A percentile compares a stretch with the other conserved stretches of the same genome.
These are phyloP conservation scores for Tricholoma sp. DNA, from an alignment of 768 basidiomycete species.

Conservation along the genomic window DNA sequence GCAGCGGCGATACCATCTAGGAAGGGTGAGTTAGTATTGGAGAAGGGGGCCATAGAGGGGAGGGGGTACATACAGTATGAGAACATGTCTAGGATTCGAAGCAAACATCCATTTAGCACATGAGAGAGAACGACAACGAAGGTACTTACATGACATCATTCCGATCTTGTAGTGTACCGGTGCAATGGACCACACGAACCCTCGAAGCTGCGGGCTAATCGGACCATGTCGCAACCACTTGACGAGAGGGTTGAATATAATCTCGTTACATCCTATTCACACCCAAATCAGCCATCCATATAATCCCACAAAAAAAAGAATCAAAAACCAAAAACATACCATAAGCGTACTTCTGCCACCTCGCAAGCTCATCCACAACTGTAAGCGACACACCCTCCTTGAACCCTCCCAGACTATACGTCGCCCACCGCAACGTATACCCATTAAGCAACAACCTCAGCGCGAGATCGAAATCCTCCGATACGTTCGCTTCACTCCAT, in stretches of 20 bases:
- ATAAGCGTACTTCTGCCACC: slow-evolving; percentile 81
- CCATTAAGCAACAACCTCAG: slow-evolving; percentile 62
- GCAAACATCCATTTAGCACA: not conserved
- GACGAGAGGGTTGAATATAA: slow-evolving; percentile 80
- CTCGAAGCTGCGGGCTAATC: slow-evolving; percentile 67
- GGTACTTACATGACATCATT: slow-evolving; percentile 61
- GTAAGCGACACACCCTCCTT: slow-evolving; percentile 88
- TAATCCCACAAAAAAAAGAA: not conserved
- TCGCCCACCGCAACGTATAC: slow-evolving; percentile 77
- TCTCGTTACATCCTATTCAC: slow-evolving; percentile 54
- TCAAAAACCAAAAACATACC: slow-evolving; percentile 24
- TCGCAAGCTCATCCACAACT: slow-evolving; percentile 80
- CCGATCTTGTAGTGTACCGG: slow-evolving; percentile 81
- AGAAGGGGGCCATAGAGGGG: slow-evolving; percentile 8
- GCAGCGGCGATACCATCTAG: slow-evolving; percentile 64
- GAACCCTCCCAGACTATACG: slow-evolving; percentile 79
- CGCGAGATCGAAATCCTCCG: slow-evolving; percentile 80
- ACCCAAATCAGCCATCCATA: slow-evolving; percentile 6
- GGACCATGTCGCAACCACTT: slow-evolving; percentile 76
- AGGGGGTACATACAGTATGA: slow-evolving; percentile 33
- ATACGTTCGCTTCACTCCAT: slow-evolving; percentile 74
- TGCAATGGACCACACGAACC: slow-evolving; percentile 70
- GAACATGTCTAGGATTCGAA: slow-evolving; percentile 35
- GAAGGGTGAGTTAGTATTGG: slow-evolving; percentile 5
- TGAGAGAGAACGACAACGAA: slow-evolving; percentile 2